Base-by-base conservation (phyloP, 1,284 basidiomycete genomes). In the Cryptococcus depauperatus region DNA sequence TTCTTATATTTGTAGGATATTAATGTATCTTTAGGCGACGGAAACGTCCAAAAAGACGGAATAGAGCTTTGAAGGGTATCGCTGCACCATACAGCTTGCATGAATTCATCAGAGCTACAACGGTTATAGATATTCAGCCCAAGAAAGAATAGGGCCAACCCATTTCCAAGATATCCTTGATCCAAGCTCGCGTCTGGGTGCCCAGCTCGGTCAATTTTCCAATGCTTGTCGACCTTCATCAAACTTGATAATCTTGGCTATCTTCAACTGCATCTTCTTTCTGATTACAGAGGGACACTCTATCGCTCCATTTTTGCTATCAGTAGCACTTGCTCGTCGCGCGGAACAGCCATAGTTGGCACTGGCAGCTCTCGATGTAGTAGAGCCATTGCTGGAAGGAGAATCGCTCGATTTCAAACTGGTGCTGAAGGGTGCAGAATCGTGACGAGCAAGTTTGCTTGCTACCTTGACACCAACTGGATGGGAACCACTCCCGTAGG, bases 191-290 rank as follows among this genome's bases (percentile, higher is more conserved):
- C n/a, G n/a, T n/a, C n/a, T n/a, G n/a, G n/a, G n/a, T n/a, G n/a
- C n/a, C n/a, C n/a, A n/a, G n/a, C n/a, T n/a, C n/a, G n/a, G n/a
- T n/a, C n/a, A n/a, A n/a, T n/a, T n/a, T n/a, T n/a, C n/a, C n/a
- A n/a, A n/a, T n/a, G n/a, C n/a, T n/a, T n/a, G n/a, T n/a, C n/a
- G n/a, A 32, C 46, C 43, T 32, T 46, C 47, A 13, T 51, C 48
- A 23, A 35, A 30, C 30, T 55, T 48, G 16, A 50, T 56, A 19
- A 47, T 21, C 27, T 62, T 62, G 32, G 57, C 51, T 10, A 62
- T 57, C 23, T 57, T 44, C 42, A 62, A 50, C 46, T 54, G 51
- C 43, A 54, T 59, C 22, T 48, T 49, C 33, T 48, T 39, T 21
- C 50, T 52, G 44, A 16, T 19, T 28, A 34, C 35, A 26, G 22